Evolutionary conservation across 1,139 yeast genomes (phyloP).

Genomic region (Tardiomyces depauwii): DNA sequence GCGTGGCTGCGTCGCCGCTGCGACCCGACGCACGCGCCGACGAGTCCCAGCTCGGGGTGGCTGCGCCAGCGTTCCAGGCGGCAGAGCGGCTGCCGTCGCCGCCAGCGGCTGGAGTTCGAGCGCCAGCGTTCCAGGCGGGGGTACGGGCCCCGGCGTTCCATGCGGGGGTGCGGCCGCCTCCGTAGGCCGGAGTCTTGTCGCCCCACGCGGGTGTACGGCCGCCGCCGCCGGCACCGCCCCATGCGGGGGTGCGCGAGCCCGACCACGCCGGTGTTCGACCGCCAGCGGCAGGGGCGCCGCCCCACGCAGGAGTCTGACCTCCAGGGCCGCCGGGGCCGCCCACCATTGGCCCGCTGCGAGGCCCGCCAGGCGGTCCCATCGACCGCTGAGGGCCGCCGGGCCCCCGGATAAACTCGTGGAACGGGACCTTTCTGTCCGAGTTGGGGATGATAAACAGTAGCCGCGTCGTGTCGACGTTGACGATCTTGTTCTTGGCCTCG

Average conservation of each 20-base stretch:
- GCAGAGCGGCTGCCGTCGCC: constrained; percentile 21
- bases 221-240: constrained; percentile 29
- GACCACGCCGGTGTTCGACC: constrained; percentile 46
- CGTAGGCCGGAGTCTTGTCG: constrained; percentile 15
- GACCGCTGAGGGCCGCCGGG: constrained; percentile 22
- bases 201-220: constrained; percentile 31
- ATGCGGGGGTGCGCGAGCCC: constrained; percentile 22
- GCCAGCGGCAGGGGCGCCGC: constrained; percentile 29
- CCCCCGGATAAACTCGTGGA: constrained; percentile 59
- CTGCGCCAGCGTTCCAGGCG: constrained; percentile 23
- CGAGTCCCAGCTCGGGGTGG: constrained; percentile 13
- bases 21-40: constrained; percentile 16
- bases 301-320: constrained; percentile 15
- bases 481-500: constrained; percentile 82
- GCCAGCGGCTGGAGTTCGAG: constrained; percentile 22
- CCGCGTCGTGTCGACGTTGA: constrained; percentile 71
- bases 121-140: constrained; percentile 31
- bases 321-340: constrained; percentile 2
- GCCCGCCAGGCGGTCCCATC: constrained; percentile 13
- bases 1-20: neutral
- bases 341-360: constrained; percentile 3
- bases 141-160: constrained; percentile 34
- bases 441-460: constrained; percentile 59
- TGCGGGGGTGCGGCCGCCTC: constrained; percentile 30
- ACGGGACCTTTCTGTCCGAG: constrained; percentile 57